A percentile compares a stretch with the other conserved stretches of the same genome.
Evolutionary conservation across 169 alveolate genomes (phyloP).

Genomic region (Cryptosporidium baileyi): DNA sequence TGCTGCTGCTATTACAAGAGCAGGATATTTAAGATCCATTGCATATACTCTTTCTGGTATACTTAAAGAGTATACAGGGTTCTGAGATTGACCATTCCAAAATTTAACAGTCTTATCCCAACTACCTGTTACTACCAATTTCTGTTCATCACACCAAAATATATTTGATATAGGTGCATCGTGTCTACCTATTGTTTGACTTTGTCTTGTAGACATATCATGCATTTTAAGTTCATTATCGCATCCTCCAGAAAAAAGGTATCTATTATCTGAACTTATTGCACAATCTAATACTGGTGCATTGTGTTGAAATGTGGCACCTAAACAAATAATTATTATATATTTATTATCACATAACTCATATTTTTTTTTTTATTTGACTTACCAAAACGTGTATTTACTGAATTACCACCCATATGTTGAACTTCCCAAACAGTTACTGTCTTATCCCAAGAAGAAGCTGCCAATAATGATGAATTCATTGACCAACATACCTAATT

Average conservation of each 20-base stretch:
- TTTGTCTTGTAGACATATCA: constrained; percentile 61
- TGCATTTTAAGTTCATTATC: constrained; percentile 73
- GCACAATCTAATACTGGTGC: constrained; percentile 77
- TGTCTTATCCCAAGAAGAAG: constrained; percentile 71
- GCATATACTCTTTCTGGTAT: constrained; percentile 74
- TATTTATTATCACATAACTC: neutral
- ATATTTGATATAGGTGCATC: constrained; percentile 74
- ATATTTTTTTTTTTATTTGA: neutral
- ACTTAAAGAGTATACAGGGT: constrained; percentile 50
- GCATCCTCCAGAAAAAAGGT: constrained; percentile 77
- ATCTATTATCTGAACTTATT: constrained; percentile 74
- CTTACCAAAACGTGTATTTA: constrained; percentile 65
- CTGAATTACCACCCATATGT: constrained; percentile 70
- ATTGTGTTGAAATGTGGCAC: constrained; percentile 71
- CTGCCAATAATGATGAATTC: constrained; percentile 68
- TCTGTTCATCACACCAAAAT: constrained; percentile 76
- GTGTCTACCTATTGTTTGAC: constrained; percentile 68
- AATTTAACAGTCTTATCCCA: constrained; percentile 74
- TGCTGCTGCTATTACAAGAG: constrained; percentile 77
- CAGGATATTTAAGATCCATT: constrained; percentile 75
- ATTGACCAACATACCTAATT: constrained; percentile 70
- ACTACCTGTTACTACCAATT: constrained; percentile 76
- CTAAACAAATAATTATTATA: neutral
- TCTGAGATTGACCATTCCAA: constrained; percentile 71
- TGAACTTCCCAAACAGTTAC: constrained; percentile 72